These are phyloP conservation scores for Brassica balearica DNA, from an alignment of 441 rosid genomes.

Conservation along the genomic window DNA sequence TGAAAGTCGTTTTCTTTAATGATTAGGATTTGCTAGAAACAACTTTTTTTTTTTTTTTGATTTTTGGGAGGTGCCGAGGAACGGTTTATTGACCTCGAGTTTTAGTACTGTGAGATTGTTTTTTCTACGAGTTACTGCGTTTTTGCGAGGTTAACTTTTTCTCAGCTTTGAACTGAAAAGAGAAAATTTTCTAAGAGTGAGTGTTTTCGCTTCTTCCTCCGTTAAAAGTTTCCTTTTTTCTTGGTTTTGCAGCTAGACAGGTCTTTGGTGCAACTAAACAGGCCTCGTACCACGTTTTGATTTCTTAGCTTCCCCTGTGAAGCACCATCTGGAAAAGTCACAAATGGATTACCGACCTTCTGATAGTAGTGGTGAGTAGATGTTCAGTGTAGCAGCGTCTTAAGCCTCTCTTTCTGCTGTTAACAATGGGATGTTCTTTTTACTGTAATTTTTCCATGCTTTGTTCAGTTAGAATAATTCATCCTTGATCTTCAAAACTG, in stretches of 20 bases:
- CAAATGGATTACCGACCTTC: conserved; percentile 74
- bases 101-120: no score
- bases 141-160: background rate
- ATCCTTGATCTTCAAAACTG: background rate
- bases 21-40: background rate
- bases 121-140: background rate
- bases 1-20: conserved; percentile 13
- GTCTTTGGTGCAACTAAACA: conserved; percentile 27
- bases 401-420: background rate
- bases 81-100: background rate
- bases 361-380: conserved; percentile 84
- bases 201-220: background rate
- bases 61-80: conserved; percentile 12
- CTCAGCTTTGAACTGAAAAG: conserved; percentile 19
- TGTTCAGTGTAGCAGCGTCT: background rate
- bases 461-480: background rate
- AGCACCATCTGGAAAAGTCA: conserved; percentile 44
- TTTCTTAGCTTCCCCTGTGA: conserved; percentile 20
- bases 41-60: background rate
- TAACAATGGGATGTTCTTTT: background rate
- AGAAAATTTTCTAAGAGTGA: conserved; percentile 12
- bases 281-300: conserved; percentile 22
- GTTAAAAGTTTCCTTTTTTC: background rate
- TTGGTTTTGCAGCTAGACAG: conserved; percentile 37
- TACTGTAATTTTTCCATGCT: background rate